Percentiles rank a stretch among this genome's conserved stretches.
These are phyloP conservation scores for Cnidoscolus chayamansa DNA, from an alignment of 441 rosid species.

Conservation along the genomic window DNA sequence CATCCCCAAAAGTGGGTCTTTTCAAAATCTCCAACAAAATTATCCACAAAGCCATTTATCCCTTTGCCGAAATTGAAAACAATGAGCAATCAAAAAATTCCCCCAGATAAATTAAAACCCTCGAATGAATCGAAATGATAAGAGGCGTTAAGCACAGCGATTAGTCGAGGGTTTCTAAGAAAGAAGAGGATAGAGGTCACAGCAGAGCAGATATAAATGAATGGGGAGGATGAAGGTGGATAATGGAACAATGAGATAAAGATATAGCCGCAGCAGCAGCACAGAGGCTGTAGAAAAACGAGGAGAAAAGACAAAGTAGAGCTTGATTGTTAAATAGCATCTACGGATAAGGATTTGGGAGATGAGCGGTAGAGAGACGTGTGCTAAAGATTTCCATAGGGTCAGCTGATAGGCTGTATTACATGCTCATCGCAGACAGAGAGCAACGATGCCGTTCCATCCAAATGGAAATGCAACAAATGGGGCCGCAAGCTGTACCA, in stretches of 20 bases:
- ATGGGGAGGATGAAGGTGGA: background rate
- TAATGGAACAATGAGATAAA: too few relatives aligned
- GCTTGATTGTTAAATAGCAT: background rate
- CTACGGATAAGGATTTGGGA: slow-evolving; percentile 41
- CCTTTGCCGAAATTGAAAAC: background rate
- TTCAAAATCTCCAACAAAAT: slow-evolving; percentile 41
- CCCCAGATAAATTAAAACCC: slow-evolving; percentile 30
- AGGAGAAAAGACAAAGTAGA: background rate
- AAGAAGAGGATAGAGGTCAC: background rate
- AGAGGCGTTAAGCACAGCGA: slow-evolving; percentile 41
- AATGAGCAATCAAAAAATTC: too few relatives aligned
- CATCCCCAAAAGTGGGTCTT: slow-evolving; percentile 41
- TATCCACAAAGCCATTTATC: slow-evolving; percentile 43
- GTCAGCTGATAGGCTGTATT: slow-evolving; percentile 15
- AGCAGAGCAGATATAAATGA: background rate
- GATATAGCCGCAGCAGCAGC: background rate
- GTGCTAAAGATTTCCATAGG: slow-evolving; percentile 44
- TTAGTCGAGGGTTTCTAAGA: slow-evolving; percentile 35
- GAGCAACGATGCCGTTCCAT: too few relatives aligned
- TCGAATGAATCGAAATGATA: slow-evolving; percentile 36
- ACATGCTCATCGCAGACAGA: too few relatives aligned
- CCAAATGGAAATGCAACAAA: too few relatives aligned
- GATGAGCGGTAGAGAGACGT: slow-evolving; percentile 44
- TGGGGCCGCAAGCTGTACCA: too few relatives aligned
- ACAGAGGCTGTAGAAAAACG: background rate